Evolutionary conservation across 352 stramenopile species (phyloP).

Genomic region (Globisporangium cylindrosporum): DNA sequence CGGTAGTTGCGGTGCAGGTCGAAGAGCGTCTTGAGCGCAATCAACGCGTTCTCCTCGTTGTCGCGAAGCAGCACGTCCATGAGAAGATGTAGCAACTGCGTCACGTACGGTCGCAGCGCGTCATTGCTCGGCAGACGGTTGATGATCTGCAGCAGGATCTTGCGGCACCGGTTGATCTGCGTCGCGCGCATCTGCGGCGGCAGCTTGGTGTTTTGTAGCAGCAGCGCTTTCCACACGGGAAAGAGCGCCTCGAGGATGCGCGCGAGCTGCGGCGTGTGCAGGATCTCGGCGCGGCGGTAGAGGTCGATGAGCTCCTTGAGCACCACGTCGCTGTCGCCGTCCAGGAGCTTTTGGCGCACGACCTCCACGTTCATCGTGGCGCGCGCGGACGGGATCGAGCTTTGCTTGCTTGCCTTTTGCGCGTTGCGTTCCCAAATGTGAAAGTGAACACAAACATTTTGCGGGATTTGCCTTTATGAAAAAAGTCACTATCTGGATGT

Average conservation of each 20-base stretch:
- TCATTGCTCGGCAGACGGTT: slow-evolving; percentile 95
- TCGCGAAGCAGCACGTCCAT: slow-evolving; percentile 94
- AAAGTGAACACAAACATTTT: slow-evolving; percentile 3
- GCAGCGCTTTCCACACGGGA: slow-evolving; percentile 85
- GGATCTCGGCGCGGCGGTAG: slow-evolving; percentile 83
- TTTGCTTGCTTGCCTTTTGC: slow-evolving; percentile 1
- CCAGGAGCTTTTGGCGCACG: slow-evolving; percentile 82
- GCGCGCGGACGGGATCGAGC: background rate
- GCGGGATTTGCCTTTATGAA: background rate
- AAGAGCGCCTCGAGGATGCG: slow-evolving; percentile 91
- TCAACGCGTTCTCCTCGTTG: slow-evolving; percentile 96
- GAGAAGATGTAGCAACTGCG: slow-evolving; percentile 88
- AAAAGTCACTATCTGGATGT: background rate
- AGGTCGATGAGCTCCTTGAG: slow-evolving; percentile 85
- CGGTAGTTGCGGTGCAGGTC: slow-evolving; percentile 97
- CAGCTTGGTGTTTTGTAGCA: slow-evolving; percentile 81
- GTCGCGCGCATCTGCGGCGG: slow-evolving; percentile 75
- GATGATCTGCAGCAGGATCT: slow-evolving; percentile 93
- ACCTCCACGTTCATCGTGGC: slow-evolving; percentile 84
- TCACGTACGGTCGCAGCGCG: slow-evolving; percentile 91
- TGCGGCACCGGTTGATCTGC: slow-evolving; percentile 86
- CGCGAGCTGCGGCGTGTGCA: slow-evolving; percentile 89
- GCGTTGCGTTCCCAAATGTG: slow-evolving; percentile 1
- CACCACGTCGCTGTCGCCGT: slow-evolving; percentile 66
- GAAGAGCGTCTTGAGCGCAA: slow-evolving; percentile 95